Base-by-base conservation (phyloP, 2,329 filamentous ascomycete species). In the Cercospora zeina region DNA sequence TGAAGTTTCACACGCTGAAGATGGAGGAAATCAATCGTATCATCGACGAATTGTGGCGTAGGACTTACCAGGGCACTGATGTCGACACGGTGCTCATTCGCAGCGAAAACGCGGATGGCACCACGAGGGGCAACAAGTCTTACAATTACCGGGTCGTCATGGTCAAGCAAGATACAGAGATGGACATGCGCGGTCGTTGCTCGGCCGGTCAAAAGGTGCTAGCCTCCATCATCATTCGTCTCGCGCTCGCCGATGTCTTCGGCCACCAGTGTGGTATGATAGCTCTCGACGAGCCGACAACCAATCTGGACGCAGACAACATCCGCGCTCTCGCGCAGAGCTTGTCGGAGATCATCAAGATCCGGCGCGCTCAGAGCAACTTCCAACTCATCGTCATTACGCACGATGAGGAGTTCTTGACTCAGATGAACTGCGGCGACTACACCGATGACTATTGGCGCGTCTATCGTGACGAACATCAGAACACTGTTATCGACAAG, bases 331-430 rank as follows among this genome's bases (percentile, higher is more conserved):
- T 99, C 47, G 95, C 95, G 8, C 84, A 89, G 74, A 91, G 89
- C 51, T 79, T 99, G 70, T 89, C 95, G 72, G 85, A 88, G 71
- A 96, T 99, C 72, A 97, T 99, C 78, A 84, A 89, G 70, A 80
- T 87, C 14, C 87, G 96, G 7, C 86, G 89, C 74, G 86, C 88
- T 65, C 95, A 99, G 82, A 85, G 87, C 60, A 99, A 99, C 75
- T 97, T 99, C 77, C 96, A 99, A 80, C 85, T 99, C 60, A 95
- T 99, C 73, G 91, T 99, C 72, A 99, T 99, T 76, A 99, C 95
- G 4, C 95, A 99, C 81, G 95, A 99, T 78, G 96, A 97, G 78
- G 91, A 96, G 72, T 99, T 99, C 72, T 74, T 99, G 73, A 85
- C 89, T 59, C 87, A 92, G 72, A 99, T 99, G 95, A 88, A 92